Evolutionary conservation across 345 rosid species (phyloP).

Genomic region (Acer negundo): DNA sequence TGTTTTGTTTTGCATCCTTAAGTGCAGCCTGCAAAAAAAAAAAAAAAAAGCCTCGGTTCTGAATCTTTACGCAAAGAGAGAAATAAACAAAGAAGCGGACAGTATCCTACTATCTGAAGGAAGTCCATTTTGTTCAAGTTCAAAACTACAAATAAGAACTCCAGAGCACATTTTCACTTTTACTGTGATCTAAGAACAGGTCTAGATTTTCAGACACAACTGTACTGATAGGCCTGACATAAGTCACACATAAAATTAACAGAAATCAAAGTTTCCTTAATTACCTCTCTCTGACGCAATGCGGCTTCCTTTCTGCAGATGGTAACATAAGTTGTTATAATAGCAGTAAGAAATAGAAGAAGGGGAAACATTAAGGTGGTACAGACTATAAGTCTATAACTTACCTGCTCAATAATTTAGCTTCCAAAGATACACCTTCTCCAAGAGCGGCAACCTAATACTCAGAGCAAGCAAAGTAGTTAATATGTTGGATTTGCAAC

Average conservation of each 20-base stretch:
- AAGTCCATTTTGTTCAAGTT: not conserved
- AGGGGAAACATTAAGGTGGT: constrained; percentile 3
- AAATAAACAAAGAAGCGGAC: not conserved
- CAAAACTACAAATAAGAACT: not conserved
- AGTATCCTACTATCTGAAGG: not conserved
- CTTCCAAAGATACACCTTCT: constrained; percentile 96
- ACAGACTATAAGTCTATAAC: constrained; percentile 16
- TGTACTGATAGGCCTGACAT: constrained; percentile 9
- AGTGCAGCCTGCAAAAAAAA: constrained; percentile 73
- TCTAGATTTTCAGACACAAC: constrained; percentile 4
- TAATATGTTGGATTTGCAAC: not conserved
- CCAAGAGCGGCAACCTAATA: constrained; percentile 89
- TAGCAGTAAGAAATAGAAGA: constrained; percentile 5
- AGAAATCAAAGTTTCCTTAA: constrained; percentile 6
- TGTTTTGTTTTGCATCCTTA: constrained; percentile 75
- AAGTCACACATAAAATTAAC: not conserved
- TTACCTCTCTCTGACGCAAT: constrained; percentile 95
- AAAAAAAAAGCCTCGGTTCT: not conserved
- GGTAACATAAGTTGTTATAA: constrained; percentile 22
- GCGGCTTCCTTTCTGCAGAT: constrained; percentile 92
- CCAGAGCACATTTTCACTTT: not conserved
- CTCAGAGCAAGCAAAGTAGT: constrained; percentile 15
- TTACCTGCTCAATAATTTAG: constrained; percentile 89
- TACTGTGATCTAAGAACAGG: not conserved
- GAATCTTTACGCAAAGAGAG: not conserved